These are phyloP conservation scores for Zygosaccharomyces bisporus DNA, from an alignment of 805 yeast species.

Conservation along the genomic window DNA sequence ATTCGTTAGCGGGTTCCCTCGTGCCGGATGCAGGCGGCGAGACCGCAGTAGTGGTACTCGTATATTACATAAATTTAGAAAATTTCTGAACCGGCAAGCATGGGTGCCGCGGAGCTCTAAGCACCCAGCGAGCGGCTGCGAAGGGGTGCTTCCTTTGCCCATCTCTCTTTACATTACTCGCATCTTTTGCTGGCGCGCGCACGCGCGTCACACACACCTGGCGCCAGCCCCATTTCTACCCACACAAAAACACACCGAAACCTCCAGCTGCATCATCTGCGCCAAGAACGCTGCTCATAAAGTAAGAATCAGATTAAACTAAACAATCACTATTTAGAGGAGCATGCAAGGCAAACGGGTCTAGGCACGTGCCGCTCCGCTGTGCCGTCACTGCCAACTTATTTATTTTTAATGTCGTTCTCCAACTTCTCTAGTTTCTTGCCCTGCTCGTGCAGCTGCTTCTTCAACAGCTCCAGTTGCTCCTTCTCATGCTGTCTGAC, in stretches of 20 bases:
- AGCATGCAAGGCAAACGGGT: background rate
- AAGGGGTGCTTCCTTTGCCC: no score
- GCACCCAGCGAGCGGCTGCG: no score
- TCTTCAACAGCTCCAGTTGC: constrained; percentile 71
- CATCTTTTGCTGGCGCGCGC: no score
- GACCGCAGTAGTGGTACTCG: no score
- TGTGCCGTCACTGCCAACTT: background rate
- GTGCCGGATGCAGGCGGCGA: no score
- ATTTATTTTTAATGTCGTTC: constrained; percentile 38
- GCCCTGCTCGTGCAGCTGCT: constrained; percentile 73
- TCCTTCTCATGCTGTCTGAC: constrained; percentile 88
- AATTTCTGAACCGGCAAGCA: no score
- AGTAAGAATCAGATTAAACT: background rate
- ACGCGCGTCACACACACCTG: background rate
- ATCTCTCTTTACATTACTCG: no score
- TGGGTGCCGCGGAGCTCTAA: no score
- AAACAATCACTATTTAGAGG: background rate
- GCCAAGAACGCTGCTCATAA: background rate
- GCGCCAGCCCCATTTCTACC: no score
- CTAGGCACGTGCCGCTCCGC: background rate
- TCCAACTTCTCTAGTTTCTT: constrained; percentile 51
- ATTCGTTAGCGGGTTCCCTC: no score
- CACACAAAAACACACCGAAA: background rate
- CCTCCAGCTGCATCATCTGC: background rate
- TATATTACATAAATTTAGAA: no score